Evolutionary conservation across 2,329 filamentous ascomycete species (phyloP).

Genomic region (Cladosporium velox): DNA sequence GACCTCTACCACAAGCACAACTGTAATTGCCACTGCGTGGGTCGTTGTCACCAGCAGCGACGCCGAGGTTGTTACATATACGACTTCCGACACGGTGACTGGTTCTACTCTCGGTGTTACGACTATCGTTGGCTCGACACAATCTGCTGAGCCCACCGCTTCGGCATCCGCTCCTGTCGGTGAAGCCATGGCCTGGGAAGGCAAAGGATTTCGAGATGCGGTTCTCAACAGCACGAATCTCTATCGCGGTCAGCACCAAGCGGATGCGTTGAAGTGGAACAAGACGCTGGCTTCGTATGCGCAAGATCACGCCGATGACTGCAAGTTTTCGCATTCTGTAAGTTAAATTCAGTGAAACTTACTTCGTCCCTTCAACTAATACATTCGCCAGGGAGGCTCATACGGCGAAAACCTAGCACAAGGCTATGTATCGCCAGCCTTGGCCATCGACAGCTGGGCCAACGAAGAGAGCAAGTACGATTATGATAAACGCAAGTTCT

Average conservation of each 20-base stretch:
- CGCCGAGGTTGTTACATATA: slow-evolving; percentile 15
- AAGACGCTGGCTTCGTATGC: slow-evolving; percentile 33
- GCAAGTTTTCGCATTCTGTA: slow-evolving; percentile 37
- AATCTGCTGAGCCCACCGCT: slow-evolving; percentile 8
- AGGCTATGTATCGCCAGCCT: slow-evolving; percentile 27
- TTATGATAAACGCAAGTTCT: slow-evolving; percentile 33
- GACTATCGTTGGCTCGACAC: slow-evolving; percentile 8
- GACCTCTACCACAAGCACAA: slow-evolving; percentile 28
- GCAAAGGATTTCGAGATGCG: slow-evolving; percentile 23
- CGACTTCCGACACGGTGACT: slow-evolving; percentile 20
- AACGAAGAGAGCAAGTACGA: slow-evolving; percentile 35
- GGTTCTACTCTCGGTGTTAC: slow-evolving; percentile 14
- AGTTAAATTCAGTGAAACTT: neutral
- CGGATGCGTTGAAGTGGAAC: slow-evolving; percentile 33
- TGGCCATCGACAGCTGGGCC: slow-evolving; percentile 37
- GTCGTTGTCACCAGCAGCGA: slow-evolving; percentile 27
- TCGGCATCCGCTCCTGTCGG: neutral
- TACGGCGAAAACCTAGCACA: slow-evolving; percentile 39
- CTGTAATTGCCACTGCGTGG: slow-evolving; percentile 24
- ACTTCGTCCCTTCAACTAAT: neutral
- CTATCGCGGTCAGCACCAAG: slow-evolving; percentile 32
- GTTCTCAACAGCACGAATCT: slow-evolving; percentile 39
- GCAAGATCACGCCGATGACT: slow-evolving; percentile 32
- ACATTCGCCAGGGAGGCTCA: slow-evolving; percentile 29
- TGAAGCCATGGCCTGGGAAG: slow-evolving; percentile 24